Evolutionary conservation across 2,329 filamentous ascomycete genomes (phyloP).

Genomic region (Talaromyces sp.): DNA sequence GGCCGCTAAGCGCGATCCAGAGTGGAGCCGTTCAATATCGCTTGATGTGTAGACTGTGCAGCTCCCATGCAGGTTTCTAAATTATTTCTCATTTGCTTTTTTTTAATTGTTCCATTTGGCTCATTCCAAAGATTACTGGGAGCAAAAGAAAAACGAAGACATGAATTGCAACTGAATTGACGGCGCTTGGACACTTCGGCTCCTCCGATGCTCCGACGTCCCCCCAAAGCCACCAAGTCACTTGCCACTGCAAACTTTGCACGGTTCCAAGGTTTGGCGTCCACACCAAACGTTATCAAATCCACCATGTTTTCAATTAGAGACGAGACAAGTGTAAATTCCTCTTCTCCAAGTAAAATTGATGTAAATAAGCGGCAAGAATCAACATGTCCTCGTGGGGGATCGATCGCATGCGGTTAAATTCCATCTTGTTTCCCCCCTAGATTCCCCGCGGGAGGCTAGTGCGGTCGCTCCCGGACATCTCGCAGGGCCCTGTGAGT

Average conservation of each 20-base stretch:
- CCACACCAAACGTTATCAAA: neutral
- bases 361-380: neutral
- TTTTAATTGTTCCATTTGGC: neutral
- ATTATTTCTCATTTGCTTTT: too few relatives aligned
- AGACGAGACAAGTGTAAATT: too few relatives aligned
- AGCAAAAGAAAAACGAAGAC: too few relatives aligned
- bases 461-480: conserved; percentile 1
- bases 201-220: neutral
- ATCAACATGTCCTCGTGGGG: neutral
- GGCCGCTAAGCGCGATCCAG: conserved; percentile 8
- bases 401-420: neutral
- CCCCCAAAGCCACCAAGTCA: too few relatives aligned
- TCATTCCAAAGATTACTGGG: neutral
- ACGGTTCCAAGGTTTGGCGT: neutral
- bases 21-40: too few relatives aligned
- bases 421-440: neutral
- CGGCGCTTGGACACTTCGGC: neutral
- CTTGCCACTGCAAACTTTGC: neutral
- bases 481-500: conserved; percentile 3
- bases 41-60: too few relatives aligned
- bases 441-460: neutral
- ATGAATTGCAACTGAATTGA: too few relatives aligned
- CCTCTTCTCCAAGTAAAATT: too few relatives aligned
- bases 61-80: too few relatives aligned
- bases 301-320: neutral